Percentiles rank a stretch among this genome's conserved stretches.
Conservation (phyloP, 805 yeast species). For the Wickerhamomyces bisporus region DNA sequence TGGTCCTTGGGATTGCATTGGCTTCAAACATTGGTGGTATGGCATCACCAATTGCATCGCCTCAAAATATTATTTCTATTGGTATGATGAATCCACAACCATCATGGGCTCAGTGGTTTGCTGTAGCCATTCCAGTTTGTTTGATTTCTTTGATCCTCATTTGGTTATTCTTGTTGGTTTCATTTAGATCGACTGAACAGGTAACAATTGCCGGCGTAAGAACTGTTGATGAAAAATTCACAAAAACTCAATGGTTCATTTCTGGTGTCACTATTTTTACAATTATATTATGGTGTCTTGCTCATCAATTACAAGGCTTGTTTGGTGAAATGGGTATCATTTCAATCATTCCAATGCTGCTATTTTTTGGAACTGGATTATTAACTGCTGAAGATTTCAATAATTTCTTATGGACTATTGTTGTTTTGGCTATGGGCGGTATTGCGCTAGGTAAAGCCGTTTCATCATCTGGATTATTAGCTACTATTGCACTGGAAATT, state of each 20-base stretch:
- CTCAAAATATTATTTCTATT: conserved; percentile 89
- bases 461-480: conserved; percentile 79
- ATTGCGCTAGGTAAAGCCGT: conserved; percentile 94
- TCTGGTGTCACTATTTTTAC: conserved; percentile 62
- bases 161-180: conserved; percentile 67
- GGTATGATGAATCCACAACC: conserved; percentile 81
- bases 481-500: conserved; percentile 69
- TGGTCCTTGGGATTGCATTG: conserved; percentile 86
- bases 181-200: conserved; percentile 52
- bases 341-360: conserved; percentile 82
- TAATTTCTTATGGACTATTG: conserved; percentile 95
- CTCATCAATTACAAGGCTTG: conserved; percentile 61
- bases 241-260: conserved; percentile 71
- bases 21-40: conserved; percentile 95
- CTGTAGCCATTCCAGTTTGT: conserved; percentile 78
- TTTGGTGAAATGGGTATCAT: conserved; percentile 98
- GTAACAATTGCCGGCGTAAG: conserved; percentile 43
- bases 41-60: conserved; percentile 96
- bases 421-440: conserved; percentile 96
- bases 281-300: conserved; percentile 84
- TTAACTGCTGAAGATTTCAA: conserved; percentile 88
- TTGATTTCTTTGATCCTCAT: conserved; percentile 54
- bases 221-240: conserved; percentile 59
- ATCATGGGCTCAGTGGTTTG: conserved; percentile 93
- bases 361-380: conserved; percentile 89